phyloP scores from a whole-genome alignment of 2,329 filamentous ascomycete genomes.

The Plenodomus tracheiphilus region DNA sequence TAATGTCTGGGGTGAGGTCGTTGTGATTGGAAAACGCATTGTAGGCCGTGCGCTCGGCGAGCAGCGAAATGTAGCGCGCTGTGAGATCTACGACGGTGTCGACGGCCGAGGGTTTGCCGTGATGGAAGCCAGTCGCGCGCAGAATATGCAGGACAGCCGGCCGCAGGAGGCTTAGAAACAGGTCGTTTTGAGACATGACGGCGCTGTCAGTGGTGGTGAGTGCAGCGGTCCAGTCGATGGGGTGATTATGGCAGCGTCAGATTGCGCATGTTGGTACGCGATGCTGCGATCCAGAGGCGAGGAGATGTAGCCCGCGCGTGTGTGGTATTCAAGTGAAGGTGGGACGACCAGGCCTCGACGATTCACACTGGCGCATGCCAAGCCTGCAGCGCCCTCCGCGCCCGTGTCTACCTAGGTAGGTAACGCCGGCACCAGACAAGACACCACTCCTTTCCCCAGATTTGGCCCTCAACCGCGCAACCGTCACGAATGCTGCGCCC shows the following conservation, averaged over 20 bases:
- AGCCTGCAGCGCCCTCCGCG: constrained; percentile 13
- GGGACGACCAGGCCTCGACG: constrained; percentile 20
- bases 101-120: constrained; percentile 77
- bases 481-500: constrained; percentile 11
- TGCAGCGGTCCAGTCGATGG: constrained; percentile 22
- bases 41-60: constrained; percentile 72
- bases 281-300: neutral
- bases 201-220: neutral
- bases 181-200: constrained; percentile 44
- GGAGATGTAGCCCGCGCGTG: neutral
- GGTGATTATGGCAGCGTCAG: constrained; percentile 21
- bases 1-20: constrained; percentile 65
- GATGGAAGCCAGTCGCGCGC: constrained; percentile 86
- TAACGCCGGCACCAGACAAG: too few relatives aligned
- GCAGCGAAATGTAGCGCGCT: constrained; percentile 74
- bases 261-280: constrained; percentile 21
- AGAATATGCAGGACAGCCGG: constrained; percentile 89
- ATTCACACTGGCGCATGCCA: constrained; percentile 21
- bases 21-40: constrained; percentile 73
- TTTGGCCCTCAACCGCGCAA: neutral
- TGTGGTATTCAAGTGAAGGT: constrained; percentile 17
- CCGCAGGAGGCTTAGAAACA: constrained; percentile 79
- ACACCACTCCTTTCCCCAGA: constrained; percentile 2
- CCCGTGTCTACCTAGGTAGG: too few relatives aligned
- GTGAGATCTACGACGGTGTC: constrained; percentile 88